Conservation (phyloP, 805 yeast genomes). For the Wickerhamiella hasegawae region DNA sequence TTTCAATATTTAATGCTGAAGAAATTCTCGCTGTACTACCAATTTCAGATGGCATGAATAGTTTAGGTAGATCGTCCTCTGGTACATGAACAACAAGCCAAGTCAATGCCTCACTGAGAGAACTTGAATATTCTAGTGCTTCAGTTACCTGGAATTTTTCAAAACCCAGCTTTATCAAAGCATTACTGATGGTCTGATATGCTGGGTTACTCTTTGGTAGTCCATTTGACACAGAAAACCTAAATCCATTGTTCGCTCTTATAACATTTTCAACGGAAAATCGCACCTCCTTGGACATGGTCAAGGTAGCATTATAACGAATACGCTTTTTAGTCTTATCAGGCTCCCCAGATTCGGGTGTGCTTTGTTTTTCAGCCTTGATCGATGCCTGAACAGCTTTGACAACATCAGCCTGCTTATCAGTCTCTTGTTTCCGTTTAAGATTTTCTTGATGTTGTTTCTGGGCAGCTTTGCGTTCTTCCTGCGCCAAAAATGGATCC, state of each 20-base stretch:
- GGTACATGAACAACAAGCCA: constrained; percentile 84
- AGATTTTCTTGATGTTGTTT: constrained; percentile 5
- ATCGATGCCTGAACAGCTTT: constrained; percentile 1
- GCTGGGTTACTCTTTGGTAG: constrained; percentile 1
- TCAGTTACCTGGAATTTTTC: constrained; percentile 54
- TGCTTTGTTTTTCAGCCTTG: not conserved
- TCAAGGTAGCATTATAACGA: constrained; percentile 29
- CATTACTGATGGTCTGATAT: constrained; percentile 7
- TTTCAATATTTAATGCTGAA: constrained; percentile 37
- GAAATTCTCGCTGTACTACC: constrained; percentile 26
- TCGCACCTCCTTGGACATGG: constrained; percentile 48
- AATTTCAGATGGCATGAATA: constrained; percentile 20
- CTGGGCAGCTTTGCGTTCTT: constrained; percentile 32
- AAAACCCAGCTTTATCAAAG: constrained; percentile 43
- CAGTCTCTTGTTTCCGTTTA: constrained; percentile 1
- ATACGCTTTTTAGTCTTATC: too few species aligned
- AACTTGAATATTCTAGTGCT: constrained; percentile 38
- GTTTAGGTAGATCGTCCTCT: constrained; percentile 74
- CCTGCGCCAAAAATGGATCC: constrained; percentile 59
- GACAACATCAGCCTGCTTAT: constrained; percentile 1
- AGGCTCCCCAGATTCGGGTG: too few species aligned
- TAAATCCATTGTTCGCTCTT: constrained; percentile 25
- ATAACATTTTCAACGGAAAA: constrained; percentile 46
- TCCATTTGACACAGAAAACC: constrained; percentile 23
- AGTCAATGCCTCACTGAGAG: constrained; percentile 40